Conservation (phyloP, 2,329 filamentous ascomycete genomes). For the Onygena corvina region DNA sequence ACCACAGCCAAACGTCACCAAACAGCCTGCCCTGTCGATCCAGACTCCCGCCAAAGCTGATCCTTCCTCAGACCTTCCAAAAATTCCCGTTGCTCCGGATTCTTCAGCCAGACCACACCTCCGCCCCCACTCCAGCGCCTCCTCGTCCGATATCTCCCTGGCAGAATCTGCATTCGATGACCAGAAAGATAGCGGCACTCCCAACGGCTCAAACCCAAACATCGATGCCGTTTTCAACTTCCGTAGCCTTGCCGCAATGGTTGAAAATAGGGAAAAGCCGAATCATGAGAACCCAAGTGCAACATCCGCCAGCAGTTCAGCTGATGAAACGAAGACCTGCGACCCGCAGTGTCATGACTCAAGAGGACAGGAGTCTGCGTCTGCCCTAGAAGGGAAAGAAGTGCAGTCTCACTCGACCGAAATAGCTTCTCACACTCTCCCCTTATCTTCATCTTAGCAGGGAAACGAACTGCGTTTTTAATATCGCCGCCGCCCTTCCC, state of each 20-base stretch:
- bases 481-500: background rate
- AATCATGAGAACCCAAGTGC: constrained; percentile 1
- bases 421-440: background rate
- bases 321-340: background rate
- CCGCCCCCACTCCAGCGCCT: constrained; percentile 75
- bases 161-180: constrained; percentile 47
- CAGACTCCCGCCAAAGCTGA: constrained; percentile 4
- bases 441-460: background rate
- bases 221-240: constrained; percentile 86
- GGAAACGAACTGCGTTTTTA: background rate
- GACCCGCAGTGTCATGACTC: background rate
- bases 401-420: constrained; percentile 11
- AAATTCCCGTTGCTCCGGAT: constrained; percentile 26
- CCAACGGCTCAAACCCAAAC: constrained; percentile 39
- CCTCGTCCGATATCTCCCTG: constrained; percentile 67
- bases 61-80: background rate
- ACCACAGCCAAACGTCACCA: background rate
- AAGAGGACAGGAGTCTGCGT: background rate
- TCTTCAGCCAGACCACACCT: constrained; percentile 57
- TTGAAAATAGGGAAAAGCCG: constrained; percentile 52
- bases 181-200: constrained; percentile 37
- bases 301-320: background rate
- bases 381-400: constrained; percentile 8
- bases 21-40: constrained; percentile 18
- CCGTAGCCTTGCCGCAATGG: constrained; percentile 70